Percentiles rank a stretch among this genome's conserved stretches.
Conservation (phyloP, 2,329 filamentous ascomycete genomes). For the Setomelanomma holmii region DNA sequence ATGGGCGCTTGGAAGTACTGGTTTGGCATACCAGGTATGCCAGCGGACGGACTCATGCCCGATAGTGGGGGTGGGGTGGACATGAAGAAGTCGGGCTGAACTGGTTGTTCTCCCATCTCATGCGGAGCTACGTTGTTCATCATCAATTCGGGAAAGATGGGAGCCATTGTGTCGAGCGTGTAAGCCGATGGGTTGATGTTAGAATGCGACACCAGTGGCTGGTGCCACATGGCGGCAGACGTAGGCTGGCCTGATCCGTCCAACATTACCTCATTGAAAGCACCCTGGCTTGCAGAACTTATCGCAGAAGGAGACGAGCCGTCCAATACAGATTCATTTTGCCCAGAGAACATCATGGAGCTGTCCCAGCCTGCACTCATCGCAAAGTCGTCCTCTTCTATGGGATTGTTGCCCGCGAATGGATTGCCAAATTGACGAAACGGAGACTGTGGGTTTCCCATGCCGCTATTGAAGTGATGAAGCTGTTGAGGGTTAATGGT, state of each 20-base stretch:
- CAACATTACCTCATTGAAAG: slow-evolving; percentile 88
- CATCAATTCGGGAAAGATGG: slow-evolving; percentile 78
- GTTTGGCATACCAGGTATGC: slow-evolving; percentile 69
- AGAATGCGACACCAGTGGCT: slow-evolving; percentile 68
- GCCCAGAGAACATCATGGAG: slow-evolving; percentile 60
- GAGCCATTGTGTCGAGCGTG: slow-evolving; percentile 74
- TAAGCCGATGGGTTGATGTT: slow-evolving; percentile 72
- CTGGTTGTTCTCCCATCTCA: slow-evolving; percentile 72
- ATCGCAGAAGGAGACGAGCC: slow-evolving; percentile 95
- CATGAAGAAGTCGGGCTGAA: slow-evolving; percentile 75
- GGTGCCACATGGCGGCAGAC: slow-evolving; percentile 49
- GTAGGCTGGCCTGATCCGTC: slow-evolving; percentile 66
- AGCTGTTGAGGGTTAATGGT: slow-evolving; percentile 73
- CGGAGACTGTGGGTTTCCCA: slow-evolving; percentile 65
- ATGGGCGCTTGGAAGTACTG: slow-evolving; percentile 70
- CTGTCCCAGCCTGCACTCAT: slow-evolving; percentile 86
- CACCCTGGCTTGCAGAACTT: slow-evolving; percentile 91
- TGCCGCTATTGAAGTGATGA: slow-evolving; percentile 85
- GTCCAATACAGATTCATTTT: slow-evolving; percentile 82
- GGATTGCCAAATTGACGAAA: slow-evolving; percentile 54
- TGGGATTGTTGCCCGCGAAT: slow-evolving; percentile 66
- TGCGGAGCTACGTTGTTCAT: slow-evolving; percentile 75
- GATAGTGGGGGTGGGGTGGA: slow-evolving; percentile 79
- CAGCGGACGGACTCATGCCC: slow-evolving; percentile 71
- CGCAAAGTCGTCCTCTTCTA: slow-evolving; percentile 79